Percentiles rank a stretch among this genome's conserved stretches.
These are phyloP conservation scores for Fusarium domesticum DNA, from an alignment of 2,329 filamentous ascomycete species.

Conservation along the genomic window DNA sequence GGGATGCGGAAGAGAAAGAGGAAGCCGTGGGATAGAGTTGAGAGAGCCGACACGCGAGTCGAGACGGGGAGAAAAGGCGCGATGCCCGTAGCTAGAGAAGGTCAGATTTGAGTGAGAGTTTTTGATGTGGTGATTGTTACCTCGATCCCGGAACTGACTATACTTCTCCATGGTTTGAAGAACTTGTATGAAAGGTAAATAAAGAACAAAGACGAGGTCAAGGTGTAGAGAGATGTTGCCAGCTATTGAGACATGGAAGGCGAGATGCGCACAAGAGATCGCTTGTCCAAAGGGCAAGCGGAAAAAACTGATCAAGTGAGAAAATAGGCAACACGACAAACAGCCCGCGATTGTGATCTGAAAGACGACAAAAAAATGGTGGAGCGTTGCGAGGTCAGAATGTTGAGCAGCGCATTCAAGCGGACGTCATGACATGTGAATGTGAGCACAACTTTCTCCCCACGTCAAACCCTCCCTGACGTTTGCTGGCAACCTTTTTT, in stretches of 20 bases:
- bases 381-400: constrained; percentile 14
- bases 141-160: constrained; percentile 87
- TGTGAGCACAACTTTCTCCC: constrained; percentile 9
- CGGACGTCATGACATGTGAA: constrained; percentile 26
- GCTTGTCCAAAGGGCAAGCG: constrained; percentile 4
- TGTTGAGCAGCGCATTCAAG: constrained; percentile 21
- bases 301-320: background rate
- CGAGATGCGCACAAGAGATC: constrained; percentile 4
- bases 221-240: constrained; percentile 4
- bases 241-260: constrained; percentile 26
- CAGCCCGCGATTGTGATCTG: constrained; percentile 4
- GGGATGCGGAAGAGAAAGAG: constrained; percentile 81
- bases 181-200: constrained; percentile 4
- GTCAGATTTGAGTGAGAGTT: constrained; percentile 14
- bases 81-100: constrained; percentile 78
- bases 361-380: constrained; percentile 6
- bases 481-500: background rate
- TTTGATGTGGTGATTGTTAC: constrained; percentile 41
- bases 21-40: constrained; percentile 62
- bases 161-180: constrained; percentile 77
- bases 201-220: constrained; percentile 11
- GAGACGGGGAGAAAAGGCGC: constrained; percentile 88
- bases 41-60: constrained; percentile 60
- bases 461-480: constrained; percentile 10
- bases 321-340: background rate